A percentile compares a stretch with the other conserved stretches of the same genome.
These are phyloP conservation scores for Dillenia turbinata DNA, from an alignment of 164 flowering plant species.

Conservation along the genomic window DNA sequence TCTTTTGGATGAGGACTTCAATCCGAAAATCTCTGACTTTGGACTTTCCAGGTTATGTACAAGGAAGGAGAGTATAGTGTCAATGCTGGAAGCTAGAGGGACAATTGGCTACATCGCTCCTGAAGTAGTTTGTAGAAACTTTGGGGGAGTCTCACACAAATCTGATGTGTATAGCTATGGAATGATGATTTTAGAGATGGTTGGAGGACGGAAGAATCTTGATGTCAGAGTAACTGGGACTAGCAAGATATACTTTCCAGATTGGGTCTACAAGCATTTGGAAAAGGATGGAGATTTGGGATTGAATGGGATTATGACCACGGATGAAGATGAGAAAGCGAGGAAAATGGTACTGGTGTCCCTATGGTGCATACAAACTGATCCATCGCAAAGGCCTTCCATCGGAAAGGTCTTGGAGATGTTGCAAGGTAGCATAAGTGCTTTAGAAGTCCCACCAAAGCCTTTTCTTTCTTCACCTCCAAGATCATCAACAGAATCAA, in stretches of 20 bases:
- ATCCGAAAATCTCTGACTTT: constrained; percentile 5
- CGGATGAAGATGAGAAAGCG: neutral
- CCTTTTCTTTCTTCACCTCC: no score
- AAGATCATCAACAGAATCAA: no score
- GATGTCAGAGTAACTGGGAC: no score
- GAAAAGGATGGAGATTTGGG: neutral
- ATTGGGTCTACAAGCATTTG: neutral
- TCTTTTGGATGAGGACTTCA: constrained; percentile 2
- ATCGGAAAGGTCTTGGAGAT: neutral
- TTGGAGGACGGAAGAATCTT: no score
- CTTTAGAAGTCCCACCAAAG: no score
- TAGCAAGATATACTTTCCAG: no score
- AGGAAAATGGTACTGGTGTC: constrained; percentile 1
- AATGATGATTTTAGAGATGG: no score
- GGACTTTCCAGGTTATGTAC: neutral
- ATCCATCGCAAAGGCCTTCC: neutral
- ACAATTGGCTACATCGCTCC: constrained; percentile 3
- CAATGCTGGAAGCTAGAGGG: neutral
- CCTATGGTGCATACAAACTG: constrained; percentile 1
- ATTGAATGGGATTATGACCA: neutral
- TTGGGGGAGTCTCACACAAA: no score
- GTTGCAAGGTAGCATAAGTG: neutral
- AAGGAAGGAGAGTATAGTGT: neutral
- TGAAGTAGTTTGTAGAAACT: neutral
- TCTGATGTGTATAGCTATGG: no score